These are phyloP conservation scores for Candida krabiensis DNA, from an alignment of 805 yeast genomes.

Conservation along the genomic window DNA sequence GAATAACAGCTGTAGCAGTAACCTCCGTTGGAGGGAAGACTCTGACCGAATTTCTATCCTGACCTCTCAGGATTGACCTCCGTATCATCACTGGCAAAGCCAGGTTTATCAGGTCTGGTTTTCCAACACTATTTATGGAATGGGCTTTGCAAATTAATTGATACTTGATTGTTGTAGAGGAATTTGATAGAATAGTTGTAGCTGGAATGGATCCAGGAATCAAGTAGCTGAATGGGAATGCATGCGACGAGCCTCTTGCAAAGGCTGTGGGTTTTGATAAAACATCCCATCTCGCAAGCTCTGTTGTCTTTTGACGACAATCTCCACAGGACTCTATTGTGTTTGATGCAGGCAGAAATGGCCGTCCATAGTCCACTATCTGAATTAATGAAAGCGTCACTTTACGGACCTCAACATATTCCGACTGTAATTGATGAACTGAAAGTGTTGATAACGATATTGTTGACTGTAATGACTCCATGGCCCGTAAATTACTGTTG, in stretches of 20 bases:
- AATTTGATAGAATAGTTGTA: slow-evolving; percentile 60
- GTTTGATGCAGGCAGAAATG: slow-evolving; percentile 57
- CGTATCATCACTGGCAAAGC: slow-evolving; percentile 68
- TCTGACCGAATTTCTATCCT: slow-evolving; percentile 82
- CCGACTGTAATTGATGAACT: slow-evolving; percentile 22
- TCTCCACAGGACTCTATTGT: slow-evolving; percentile 53
- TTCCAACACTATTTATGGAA: slow-evolving; percentile 39
- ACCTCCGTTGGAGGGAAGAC: slow-evolving; percentile 96
- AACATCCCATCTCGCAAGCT: slow-evolving; percentile 87
- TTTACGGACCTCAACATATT: slow-evolving; percentile 50
- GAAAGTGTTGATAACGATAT: slow-evolving; percentile 24
- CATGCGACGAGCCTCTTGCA: slow-evolving; percentile 64
- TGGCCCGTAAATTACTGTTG: background rate
- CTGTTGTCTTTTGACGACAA: slow-evolving; percentile 56
- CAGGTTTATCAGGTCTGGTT: slow-evolving; percentile 39
- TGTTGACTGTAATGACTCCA: slow-evolving; percentile 21
- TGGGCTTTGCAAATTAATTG: slow-evolving; percentile 64
- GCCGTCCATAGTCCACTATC: slow-evolving; percentile 61
- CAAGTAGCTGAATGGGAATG: slow-evolving; percentile 88
- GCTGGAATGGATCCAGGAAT: slow-evolving; percentile 89
- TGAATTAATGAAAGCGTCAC: slow-evolving; percentile 75
- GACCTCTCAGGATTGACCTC: slow-evolving; percentile 76
- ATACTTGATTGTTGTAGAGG: slow-evolving; percentile 60
- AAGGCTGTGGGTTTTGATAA: slow-evolving; percentile 58
- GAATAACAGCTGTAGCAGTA: slow-evolving; percentile 82